Base-by-base conservation (phyloP, 768 basidiomycete species). In the Coprinellus aureogranulatus region DNA sequence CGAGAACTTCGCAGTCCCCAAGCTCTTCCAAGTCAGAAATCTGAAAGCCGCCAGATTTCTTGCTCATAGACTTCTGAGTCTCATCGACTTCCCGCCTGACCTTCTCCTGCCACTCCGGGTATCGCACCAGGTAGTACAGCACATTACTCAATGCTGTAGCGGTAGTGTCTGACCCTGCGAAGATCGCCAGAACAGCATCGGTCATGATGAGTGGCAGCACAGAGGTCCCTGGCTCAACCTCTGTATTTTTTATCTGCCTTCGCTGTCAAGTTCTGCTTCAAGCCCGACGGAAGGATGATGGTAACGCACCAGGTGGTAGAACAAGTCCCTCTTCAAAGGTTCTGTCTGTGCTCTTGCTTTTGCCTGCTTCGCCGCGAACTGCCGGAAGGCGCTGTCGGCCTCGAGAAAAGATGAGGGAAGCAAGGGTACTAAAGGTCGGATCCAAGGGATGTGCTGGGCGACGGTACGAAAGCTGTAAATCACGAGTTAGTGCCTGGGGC, bases 161-260 rank as follows among this genome's bases (percentile, higher is more conserved):
- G 1, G 65, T 68, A 0, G 72, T 72, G 54, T 71, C 69, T 4
- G 71, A 69, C 18, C 70, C 71, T 3, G 70, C 71, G 2, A 72
- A 60, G 30, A 73, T 69, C 8, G 68, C 60, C 11, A 71, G 60
- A 22, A 64, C 55, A 1, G 65, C 54, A 27, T 70, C 64, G 9
- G 59, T 57, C 5, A 67, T 52, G 11, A 68, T 60, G 22, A 64
- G 55, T 10, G 22, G 54, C 41, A 55, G 27, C 1, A 52, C 47
- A 45, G 40, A n/a, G 34, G 40, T 26, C 46, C 49, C 54, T 37
- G 54, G 41, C 42, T 23, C 46, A 50, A 45, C 40, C 49, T 28
- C 14, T 26, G 41, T 55, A 39, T 30, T 64, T 60, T 4, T 62
- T 56, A 41, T 64, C 59, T 22, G 61, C 48, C 59, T 64, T 42